Conservation (phyloP, 1,284 basidiomycete genomes). For the Termitomyces sp. region DNA sequence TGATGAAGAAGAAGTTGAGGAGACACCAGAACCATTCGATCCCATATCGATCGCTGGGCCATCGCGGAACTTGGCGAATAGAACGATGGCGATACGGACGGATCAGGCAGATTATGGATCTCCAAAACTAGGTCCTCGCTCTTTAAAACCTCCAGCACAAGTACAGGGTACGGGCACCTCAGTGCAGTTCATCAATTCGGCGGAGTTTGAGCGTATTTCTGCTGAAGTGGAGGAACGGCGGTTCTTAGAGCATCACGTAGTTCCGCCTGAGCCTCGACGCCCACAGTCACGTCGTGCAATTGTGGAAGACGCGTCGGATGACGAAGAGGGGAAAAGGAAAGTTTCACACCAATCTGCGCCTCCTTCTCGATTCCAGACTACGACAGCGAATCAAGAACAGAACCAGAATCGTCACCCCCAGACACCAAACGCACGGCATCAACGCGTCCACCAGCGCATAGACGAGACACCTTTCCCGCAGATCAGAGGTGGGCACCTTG, state of each 20-base stretch:
- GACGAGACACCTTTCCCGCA: conserved; percentile 69
- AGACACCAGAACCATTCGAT: conserved; percentile 28
- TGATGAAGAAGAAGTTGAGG: conserved; percentile 24
- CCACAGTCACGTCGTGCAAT: conserved; percentile 7
- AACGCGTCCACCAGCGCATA: conserved; percentile 4
- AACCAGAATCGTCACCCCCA: neutral
- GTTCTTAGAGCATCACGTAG: conserved; percentile 34
- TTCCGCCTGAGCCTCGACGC: neutral
- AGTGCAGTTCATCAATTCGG: conserved; percentile 37
- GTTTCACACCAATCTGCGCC: neutral
- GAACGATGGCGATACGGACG: conserved; percentile 40
- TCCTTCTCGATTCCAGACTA: conserved; percentile 1
- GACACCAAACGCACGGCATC: conserved; percentile 7
- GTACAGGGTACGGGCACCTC: conserved; percentile 6
- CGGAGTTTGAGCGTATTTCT: conserved; percentile 50
- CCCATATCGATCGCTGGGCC: conserved; percentile 30
- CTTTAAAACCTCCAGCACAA: neutral
- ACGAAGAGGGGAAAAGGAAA: conserved; percentile 8
- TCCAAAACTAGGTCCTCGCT: conserved; percentile 16
- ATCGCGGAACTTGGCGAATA: conserved; percentile 24
- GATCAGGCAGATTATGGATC: conserved; percentile 41
- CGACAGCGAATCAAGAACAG: neutral
- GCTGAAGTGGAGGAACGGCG: conserved; percentile 56
- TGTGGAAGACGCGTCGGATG: conserved; percentile 16
- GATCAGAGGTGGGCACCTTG: conserved; percentile 70